Base-by-base conservation (phyloP, 225 moss, liverwort and hornwort genomes). In the Anthoceros angustus region DNA sequence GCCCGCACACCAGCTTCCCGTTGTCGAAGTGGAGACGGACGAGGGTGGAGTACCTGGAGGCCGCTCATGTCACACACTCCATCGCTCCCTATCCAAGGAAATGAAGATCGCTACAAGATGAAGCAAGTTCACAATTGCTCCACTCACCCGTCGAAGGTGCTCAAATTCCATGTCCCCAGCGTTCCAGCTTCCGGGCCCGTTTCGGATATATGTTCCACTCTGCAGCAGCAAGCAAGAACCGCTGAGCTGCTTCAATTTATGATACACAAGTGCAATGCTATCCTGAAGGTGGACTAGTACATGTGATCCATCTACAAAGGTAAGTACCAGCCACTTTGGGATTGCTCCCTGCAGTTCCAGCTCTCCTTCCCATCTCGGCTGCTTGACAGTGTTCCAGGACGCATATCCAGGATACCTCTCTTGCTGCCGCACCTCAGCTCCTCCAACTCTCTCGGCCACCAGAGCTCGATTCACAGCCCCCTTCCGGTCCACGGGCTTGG, bases 151-250 rank as follows among this genome's bases (percentile, higher is more conserved):
- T 76, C 76, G 62, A 76, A 76, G 62, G 66, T 76, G 76, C 18
- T 68, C 68, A 66, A 72, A 72, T 14, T 76, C 76, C 10, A 66
- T 61, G 8, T 66, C 72, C 40, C 71, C 76, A n/a, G 69, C 69
- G 2, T 66, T 15, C 72, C 72, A 76, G 65, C 68, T 62, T 40
- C 76, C 76, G 40, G 76, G 76, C 72, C 76, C 76, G 42, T 76
- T 76, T 40, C 76, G 69, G n/a, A 76, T 42, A 62, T 76, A 76
- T 32, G 76, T 76, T 12, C 76, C 76, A 63, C 42, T 66, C 76
- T 76, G 68, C 64, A 61, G 10, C 64, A 61, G 14, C 24, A 60
- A 14, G 3, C 42, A 32, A 55, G 45, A n/a, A 24, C 21, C 16
- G n/a, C 32, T 32, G 32, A 32, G 32, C 32, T 4, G 32, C 32